Percentiles rank a stretch among this genome's conserved stretches.
Evolutionary conservation across 2,329 filamentous ascomycete species (phyloP).

Genomic region (Fusarium redolens): DNA sequence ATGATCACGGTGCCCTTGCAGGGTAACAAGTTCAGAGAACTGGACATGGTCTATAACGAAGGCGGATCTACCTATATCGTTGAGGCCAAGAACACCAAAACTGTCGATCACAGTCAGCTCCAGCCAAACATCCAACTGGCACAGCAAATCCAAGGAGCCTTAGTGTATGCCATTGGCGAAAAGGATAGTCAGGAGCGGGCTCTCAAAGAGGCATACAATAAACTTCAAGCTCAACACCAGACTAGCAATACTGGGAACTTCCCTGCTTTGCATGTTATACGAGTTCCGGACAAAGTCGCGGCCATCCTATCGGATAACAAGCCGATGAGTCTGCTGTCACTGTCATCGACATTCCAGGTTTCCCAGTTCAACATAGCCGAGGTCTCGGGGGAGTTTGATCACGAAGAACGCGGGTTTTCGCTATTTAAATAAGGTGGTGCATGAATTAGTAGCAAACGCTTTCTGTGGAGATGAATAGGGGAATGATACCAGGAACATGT

Average conservation of each 20-base stretch:
- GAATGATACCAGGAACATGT: too few species aligned
- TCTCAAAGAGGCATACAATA: neutral
- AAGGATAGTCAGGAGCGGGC: neutral
- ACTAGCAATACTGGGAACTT: neutral
- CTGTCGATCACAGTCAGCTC: neutral
- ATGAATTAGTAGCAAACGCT: too few species aligned
- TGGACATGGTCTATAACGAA: neutral
- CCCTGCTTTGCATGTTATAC: accelerated
- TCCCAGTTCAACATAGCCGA: neutral
- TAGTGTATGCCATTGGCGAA: neutral
- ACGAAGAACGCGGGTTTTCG: neutral
- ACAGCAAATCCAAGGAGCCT: accelerated
- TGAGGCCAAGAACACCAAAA: neutral
- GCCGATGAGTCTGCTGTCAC: accelerated
- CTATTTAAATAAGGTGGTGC: accelerated
- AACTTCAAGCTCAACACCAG: neutral
- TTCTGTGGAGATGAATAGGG: too few species aligned
- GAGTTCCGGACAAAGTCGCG: accelerated
- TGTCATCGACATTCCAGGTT: neutral
- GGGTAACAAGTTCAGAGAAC: neutral
- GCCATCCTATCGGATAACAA: neutral
- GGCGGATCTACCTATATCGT: neutral
- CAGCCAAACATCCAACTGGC: accelerated
- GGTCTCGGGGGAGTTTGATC: neutral
- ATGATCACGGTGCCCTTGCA: neutral